Evolutionary conservation across 225 moss, liverwort and hornwort species (phyloP).

Genomic region (Rhytidiadelphus loreus): DNA sequence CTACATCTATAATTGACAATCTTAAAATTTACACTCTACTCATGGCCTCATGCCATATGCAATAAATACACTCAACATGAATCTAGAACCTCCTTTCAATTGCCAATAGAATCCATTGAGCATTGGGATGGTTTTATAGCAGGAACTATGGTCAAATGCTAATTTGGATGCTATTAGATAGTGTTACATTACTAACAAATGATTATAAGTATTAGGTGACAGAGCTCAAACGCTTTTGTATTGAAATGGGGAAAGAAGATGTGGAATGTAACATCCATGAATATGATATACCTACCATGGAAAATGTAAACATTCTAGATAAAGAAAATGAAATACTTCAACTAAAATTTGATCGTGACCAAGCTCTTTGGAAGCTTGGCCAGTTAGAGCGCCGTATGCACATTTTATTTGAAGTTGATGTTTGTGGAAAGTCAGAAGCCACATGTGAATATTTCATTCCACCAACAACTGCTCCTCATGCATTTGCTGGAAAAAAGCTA

Average conservation of each 20-base stretch:
- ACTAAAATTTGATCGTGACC: constrained; percentile 52
- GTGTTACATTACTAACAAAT: not conserved
- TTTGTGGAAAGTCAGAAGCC: not conserved
- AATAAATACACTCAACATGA: not conserved
- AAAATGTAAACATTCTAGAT: not conserved
- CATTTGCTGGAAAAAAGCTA: constrained; percentile 15
- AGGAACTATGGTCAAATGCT: not conserved
- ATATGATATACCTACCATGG: not conserved
- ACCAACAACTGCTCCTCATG: constrained; percentile 5
- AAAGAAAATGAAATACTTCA: constrained; percentile 5
- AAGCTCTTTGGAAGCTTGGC: constrained; percentile 63
- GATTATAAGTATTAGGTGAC: not conserved
- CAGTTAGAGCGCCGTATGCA: constrained; percentile 44
- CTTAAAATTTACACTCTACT: not conserved
- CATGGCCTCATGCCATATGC: too few relatives aligned
- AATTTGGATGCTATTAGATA: not conserved
- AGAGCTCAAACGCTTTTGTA: constrained; percentile 13
- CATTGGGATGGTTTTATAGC: not conserved
- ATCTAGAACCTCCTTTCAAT: not conserved
- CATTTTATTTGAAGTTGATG: constrained; percentile 39
- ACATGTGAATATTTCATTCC: constrained; percentile 26
- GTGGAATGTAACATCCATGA: constrained; percentile 7
- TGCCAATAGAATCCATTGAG: not conserved
- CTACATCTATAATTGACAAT: too few relatives aligned
- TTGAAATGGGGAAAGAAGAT: constrained; percentile 17